A percentile compares a stretch with the other conserved stretches of the same genome.
Evolutionary conservation across 1,284 basidiomycete species (phyloP).

Genomic region (Pholiota adiposa): DNA sequence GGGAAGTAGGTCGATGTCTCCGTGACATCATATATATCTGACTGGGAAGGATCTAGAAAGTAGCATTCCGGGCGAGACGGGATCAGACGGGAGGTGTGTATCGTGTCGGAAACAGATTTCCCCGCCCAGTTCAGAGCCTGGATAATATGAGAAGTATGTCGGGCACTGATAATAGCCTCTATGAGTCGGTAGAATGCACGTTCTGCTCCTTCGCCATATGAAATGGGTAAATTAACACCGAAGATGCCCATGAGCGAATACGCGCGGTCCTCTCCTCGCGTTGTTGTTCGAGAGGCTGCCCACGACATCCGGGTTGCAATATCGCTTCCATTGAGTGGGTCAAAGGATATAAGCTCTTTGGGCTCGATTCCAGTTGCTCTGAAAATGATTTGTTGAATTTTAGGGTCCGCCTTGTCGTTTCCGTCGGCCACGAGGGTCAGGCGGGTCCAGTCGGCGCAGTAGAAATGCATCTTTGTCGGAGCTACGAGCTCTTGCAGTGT

Average conservation of each 20-base stretch:
- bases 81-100: background rate
- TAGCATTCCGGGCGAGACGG: background rate
- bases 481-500: constrained; percentile 10
- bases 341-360: too few relatives aligned
- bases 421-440: background rate
- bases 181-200: background rate
- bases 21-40: too few relatives aligned
- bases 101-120: background rate
- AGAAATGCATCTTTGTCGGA: constrained; percentile 4
- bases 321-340: too few relatives aligned
- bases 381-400: too few relatives aligned
- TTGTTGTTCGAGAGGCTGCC: too few relatives aligned
- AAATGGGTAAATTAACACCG: background rate
- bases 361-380: too few relatives aligned
- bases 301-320: too few relatives aligned
- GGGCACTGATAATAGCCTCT: background rate
- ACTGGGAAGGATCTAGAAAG: too few relatives aligned
- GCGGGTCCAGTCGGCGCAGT: background rate
- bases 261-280: too few relatives aligned
- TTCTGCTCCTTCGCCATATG: constrained; percentile 1
- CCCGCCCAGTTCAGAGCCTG: background rate
- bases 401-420: too few relatives aligned
- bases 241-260: background rate
- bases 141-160: background rate
- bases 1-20: background rate